Evolutionary conservation across 2,329 filamentous ascomycete genomes (phyloP), one percentile per base, ranked within the genome.

Genomic region (Coniosporium tulheliwenetii): DNA sequence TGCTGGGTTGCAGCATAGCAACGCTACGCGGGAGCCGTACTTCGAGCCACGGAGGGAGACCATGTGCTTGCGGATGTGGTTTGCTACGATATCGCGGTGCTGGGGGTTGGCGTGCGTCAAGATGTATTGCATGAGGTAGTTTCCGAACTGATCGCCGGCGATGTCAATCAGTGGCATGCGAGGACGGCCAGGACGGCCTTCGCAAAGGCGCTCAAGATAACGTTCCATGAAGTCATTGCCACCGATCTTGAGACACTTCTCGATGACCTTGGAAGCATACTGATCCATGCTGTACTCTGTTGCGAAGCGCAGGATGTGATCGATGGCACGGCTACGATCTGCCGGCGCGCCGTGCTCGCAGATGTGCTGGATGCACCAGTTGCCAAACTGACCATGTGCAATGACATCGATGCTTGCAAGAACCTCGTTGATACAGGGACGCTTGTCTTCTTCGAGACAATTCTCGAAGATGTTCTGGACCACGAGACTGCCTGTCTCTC

Each of bases 391-490:
- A 19, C 91, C 91, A 58, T 95, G 89, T 44, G 91, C 84, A 54
- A 98, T 86, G 46, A 94, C 83, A 62, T 98, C 86, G 52, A 98
- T 94, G 58, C 91, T 95, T 45, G 75, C 76, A 42, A 98, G 75
- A 33, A 98, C 91, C 61, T 98, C 91, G 59, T 94, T 87, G 55
- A 98, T 93, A 56, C 91, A 95, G 37, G 87, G 87, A 44, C 93
- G 86, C 87, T 98, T 98, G 65, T 98, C 91, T 54, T 96, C 89
- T 56, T 98, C 93, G 29, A 96, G 74, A 54, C 91, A 98, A 55
- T 98, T 98, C 66, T 98, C 91, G 59, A 98, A 98, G 56, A 98
- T 98, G 60, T 98, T 98, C 63, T 98, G 91, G 38, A 98, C 93
- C 37, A 98, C 91, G 51, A 98, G 71, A 59, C 91, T 98, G 45